Evolutionary conservation across 805 yeast genomes (phyloP), one percentile per base, ranked within the genome.

Genomic region (Starmerella riodocensis): DNA sequence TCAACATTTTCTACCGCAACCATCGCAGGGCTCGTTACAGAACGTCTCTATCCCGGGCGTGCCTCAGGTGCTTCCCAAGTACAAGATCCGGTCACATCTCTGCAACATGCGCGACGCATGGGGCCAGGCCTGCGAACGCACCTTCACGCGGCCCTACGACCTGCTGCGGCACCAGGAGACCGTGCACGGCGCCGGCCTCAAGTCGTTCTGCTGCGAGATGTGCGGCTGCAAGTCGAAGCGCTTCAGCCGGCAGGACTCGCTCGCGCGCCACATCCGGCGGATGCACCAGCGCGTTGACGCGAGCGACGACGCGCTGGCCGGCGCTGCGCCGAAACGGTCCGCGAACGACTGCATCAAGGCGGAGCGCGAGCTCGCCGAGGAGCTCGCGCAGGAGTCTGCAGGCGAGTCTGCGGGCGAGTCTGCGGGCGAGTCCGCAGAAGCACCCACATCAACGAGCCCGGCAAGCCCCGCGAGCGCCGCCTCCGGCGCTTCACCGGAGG

Each of bases 141-240:
- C 74, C 53, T 88, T 88, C 54, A 82, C 94, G 17, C 72, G 97
- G 55, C 93, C 94, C 16, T 88, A 88, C 56, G 97, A 88, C 63
- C 67, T 88, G 54, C 78, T 84, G 23, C 73, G 97, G 55, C 97
- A 88, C 60, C 94, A 86, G 58, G 93, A 86, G 53, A 86, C 96
- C 0, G 86, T 88, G 39, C 97, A 88, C 59, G 86, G 94, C 1
- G 68, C 79, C 35, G 78, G 76, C 56, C 77, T 84, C 60, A 79
- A 79, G 50, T 73, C 80, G 32, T 88, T 78, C 64, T 76, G 81
- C 56, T 86, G 97, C 59, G 74, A 74, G 51, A 76, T 80, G 35
- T 86, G 97, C 63, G 88, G 78, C 40, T 76, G 72, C 50, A 76
- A 71, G 47, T 66, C 73, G 42, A 42, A 41, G 29, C 33, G 31